Evolutionary conservation across 345 rosid species (phyloP).

Genomic region (Gossypium australe): DNA sequence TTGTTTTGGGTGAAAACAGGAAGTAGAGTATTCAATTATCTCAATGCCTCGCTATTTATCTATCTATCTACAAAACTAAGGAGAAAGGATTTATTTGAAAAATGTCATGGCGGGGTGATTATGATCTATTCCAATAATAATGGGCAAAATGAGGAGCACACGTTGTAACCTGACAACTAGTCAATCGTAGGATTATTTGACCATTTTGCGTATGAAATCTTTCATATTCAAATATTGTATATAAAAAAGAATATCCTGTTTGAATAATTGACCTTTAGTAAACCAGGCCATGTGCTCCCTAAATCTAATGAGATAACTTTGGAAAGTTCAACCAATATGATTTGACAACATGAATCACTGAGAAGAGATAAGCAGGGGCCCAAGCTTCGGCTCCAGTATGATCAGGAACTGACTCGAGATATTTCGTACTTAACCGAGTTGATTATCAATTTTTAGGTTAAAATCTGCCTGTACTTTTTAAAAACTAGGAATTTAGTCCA

Average conservation of each 20-base stretch:
- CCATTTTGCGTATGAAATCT: neutral
- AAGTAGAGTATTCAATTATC: neutral
- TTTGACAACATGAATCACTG: neutral
- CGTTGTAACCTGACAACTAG: neutral
- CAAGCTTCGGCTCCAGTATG: neutral
- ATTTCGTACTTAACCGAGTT: too few relatives aligned
- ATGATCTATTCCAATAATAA: neutral
- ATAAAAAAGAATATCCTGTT: neutral
- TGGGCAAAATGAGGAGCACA: neutral
- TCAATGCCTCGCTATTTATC: neutral
- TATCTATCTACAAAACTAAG: neutral
- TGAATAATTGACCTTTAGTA: neutral
- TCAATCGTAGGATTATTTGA: neutral
- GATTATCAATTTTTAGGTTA: too few relatives aligned
- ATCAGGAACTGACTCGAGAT: neutral
- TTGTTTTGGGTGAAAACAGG: too few relatives aligned
- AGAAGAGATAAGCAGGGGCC: neutral
- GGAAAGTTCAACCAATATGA: neutral
- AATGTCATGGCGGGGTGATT: neutral
- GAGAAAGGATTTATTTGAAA: neutral
- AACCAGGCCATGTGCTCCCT: conserved; percentile 10
- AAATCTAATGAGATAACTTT: neutral
- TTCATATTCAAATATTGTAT: neutral
- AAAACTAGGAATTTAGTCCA: too few relatives aligned
- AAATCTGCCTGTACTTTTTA: too few relatives aligned